Base-by-base conservation (phyloP, 2,329 filamentous ascomycete genomes). In the Botryotinia convoluta region DNA sequence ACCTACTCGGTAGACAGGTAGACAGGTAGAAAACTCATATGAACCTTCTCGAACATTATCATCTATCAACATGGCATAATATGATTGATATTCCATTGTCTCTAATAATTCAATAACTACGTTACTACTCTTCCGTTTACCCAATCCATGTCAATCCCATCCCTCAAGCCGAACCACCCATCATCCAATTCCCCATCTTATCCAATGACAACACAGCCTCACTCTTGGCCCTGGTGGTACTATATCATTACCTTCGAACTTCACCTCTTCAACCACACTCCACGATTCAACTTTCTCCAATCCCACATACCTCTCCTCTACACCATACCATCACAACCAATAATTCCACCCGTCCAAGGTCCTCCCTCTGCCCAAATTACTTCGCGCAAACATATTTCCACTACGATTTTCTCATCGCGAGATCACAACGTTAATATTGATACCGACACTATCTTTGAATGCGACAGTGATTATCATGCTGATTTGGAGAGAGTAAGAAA, bases 211-310 rank as follows among this genome's bases (percentile, higher is more conserved):
- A 42, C 68, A 70, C 39, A 57, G 51, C 51, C 57, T 60, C 51
- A 57, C 37, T 72, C 71, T 45, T 72, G 62, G 57, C 60, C 39
- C 60, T 26, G 8, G n/a, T 63, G 37, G n/a, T 63, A 44, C 39
- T 20, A 29, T 29, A 44, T 29, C 26, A 42, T 29, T 12, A 64
- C 39, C 42, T 64, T 45, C 29, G 39, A 44, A 42, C 60, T 59
- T 60, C 59, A 48, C 20, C 63, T 32, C 65, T 44, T 44, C 57
- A 51, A 12, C 44, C 35, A 26, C 42, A 65, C 64, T 67, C 44
- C 64, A 12, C 29, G 14, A 26, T 67, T 48, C 20, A 51, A 45
- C 9, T 45, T 37, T 26, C 44, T 51, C 26, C n/a, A 67, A 29
- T 26, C 2, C 29, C 63, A 51, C 48, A n/a, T 67, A 8, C 61